Conservation (phyloP, 768 basidiomycete species). For the Mycena vitilis region DNA sequence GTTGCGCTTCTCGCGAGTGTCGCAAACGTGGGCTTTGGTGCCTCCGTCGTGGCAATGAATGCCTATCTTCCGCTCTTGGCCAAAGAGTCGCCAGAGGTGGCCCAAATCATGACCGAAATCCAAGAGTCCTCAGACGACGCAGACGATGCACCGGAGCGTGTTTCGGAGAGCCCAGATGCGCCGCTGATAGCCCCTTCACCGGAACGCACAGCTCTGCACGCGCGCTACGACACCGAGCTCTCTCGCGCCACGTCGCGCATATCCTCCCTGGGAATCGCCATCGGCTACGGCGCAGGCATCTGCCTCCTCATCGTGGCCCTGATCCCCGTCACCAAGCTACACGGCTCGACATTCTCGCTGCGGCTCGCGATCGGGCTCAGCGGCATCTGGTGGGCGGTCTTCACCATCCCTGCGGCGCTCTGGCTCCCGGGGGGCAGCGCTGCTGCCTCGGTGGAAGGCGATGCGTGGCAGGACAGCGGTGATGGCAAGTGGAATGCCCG, state of each 20-base stretch:
- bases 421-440: conserved; percentile 68
- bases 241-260: conserved; percentile 85
- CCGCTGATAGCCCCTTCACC: conserved; percentile 52
- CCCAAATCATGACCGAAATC: conserved; percentile 51
- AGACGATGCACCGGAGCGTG: conserved; percentile 36
- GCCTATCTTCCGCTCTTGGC: conserved; percentile 86
- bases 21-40: conserved; percentile 90
- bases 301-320: conserved; percentile 77
- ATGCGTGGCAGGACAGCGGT: conserved; percentile 32
- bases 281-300: conserved; percentile 90
- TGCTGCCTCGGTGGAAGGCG: conserved; percentile 14
- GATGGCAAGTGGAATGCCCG: conserved; percentile 37
- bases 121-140: conserved; percentile 36
- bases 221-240: conserved; percentile 65
- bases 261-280: conserved; percentile 86
- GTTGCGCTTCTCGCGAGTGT: conserved; percentile 76
- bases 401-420: conserved; percentile 80
- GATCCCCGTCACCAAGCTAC: conserved; percentile 79
- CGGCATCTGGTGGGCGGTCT: conserved; percentile 90
- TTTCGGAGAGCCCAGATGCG: conserved; percentile 45
- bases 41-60: conserved; percentile 90
- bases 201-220: conserved; percentile 43
- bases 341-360: conserved; percentile 82
- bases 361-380: conserved; percentile 87
- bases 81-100: conserved; percentile 70